Evolutionary conservation across 2,329 filamentous ascomycete species (phyloP).

Genomic region (Phialocephala subalpina): DNA sequence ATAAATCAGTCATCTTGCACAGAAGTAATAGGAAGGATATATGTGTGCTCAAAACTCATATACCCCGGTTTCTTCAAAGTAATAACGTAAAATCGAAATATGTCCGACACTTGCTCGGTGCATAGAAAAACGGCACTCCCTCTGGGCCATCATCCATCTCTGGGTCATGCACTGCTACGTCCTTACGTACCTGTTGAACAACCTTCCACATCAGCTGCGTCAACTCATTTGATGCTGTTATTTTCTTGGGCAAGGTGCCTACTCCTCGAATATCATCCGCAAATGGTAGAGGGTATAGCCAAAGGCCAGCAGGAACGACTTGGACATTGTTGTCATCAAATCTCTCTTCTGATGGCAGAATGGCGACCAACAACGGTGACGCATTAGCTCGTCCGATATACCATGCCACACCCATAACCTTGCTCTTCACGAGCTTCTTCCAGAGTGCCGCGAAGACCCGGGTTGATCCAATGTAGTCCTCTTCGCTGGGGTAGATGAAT

Average conservation of each 20-base stretch:
- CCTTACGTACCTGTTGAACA: slow-evolving; percentile 62
- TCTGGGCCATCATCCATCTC: too few species aligned
- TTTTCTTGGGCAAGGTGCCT: slow-evolving; percentile 64
- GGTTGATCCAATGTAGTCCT: slow-evolving; percentile 88
- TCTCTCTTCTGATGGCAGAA: slow-evolving; percentile 77
- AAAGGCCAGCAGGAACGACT: slow-evolving; percentile 82
- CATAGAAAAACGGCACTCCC: not conserved
- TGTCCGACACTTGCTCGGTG: not conserved
- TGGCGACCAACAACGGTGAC: slow-evolving; percentile 79
- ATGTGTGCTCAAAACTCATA: too few species aligned
- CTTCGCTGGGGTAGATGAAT: slow-evolving; percentile 94
- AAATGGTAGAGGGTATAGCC: slow-evolving; percentile 88
- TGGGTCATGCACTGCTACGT: not conserved
- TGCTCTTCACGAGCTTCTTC: slow-evolving; percentile 80
- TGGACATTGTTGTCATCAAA: slow-evolving; percentile 72
- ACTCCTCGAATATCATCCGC: slow-evolving; percentile 85
- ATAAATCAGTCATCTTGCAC: not conserved
- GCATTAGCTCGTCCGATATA: slow-evolving; percentile 85
- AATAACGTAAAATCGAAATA: not conserved
- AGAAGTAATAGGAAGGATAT: not conserved
- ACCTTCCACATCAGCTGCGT: slow-evolving; percentile 84
- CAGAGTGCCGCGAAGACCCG: slow-evolving; percentile 92
- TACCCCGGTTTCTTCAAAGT: too few species aligned
- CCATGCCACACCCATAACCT: slow-evolving; percentile 90
- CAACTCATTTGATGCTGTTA: slow-evolving; percentile 72